A percentile compares a stretch with the other conserved stretches of the same genome.
These are phyloP conservation scores for Yamadazyma taylorii DNA, from an alignment of 1,139 yeast genomes.

Conservation along the genomic window DNA sequence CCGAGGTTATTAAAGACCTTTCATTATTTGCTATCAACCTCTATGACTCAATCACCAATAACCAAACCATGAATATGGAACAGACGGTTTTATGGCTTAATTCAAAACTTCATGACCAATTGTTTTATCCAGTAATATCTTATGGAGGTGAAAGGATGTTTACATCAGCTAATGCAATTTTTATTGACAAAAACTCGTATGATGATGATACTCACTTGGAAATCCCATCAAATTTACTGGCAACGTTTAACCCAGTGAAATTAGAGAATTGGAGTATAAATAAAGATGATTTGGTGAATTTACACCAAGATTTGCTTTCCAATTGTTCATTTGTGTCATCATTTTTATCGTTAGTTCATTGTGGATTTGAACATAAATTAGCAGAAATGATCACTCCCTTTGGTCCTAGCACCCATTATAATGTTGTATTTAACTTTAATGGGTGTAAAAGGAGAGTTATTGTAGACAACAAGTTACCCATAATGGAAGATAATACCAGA, in stretches of 20 bases:
- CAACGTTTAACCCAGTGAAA: conserved; percentile 15
- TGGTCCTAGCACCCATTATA: conserved; percentile 31
- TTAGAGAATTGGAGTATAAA: conserved; percentile 20
- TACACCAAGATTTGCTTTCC: conserved; percentile 58
- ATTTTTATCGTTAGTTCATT: conserved; percentile 43
- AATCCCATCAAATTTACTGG: conserved; percentile 22
- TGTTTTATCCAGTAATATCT: conserved; percentile 38
- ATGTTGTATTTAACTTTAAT: conserved; percentile 45
- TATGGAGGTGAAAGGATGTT: conserved; percentile 17
- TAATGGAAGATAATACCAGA: conserved; percentile 18
- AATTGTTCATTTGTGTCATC: conserved; percentile 81
- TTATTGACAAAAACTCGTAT: conserved; percentile 2
- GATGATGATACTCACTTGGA: conserved; percentile 7
- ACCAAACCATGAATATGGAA: conserved; percentile 10
- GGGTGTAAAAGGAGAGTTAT: conserved; percentile 56
- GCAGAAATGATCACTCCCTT: conserved; percentile 29
- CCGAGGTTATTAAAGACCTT: conserved; percentile 12
- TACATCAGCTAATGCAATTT: conserved; percentile 16
- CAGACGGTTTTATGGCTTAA: conserved; percentile 46
- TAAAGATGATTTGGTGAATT: conserved; percentile 19
- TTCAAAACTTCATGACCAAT: conserved; percentile 29
- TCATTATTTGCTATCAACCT: conserved; percentile 14
- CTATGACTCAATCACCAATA: neutral
- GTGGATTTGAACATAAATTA: conserved; percentile 16
- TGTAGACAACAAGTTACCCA: conserved; percentile 49